A percentile compares a stretch with the other conserved stretches of the same genome.
Conservation (phyloP, 805 yeast species). For the Candida chilensis region DNA sequence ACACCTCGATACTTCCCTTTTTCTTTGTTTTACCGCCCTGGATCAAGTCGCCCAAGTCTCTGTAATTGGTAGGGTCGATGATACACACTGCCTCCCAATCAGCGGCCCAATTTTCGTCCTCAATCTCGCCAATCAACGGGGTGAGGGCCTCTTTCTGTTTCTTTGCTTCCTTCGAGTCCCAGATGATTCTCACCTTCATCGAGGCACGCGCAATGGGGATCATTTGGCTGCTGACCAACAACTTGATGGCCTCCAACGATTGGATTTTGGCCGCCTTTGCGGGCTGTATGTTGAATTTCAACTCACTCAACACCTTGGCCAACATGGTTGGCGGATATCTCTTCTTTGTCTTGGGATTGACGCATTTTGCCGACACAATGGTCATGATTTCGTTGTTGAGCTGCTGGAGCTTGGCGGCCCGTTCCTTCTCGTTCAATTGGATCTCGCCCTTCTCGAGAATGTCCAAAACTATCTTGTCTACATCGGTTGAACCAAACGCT, state of each 20-base stretch:
- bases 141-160: slow-evolving; percentile 19
- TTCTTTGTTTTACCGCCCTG: slow-evolving; percentile 35
- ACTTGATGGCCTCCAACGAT: slow-evolving; percentile 84
- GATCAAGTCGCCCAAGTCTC: slow-evolving; percentile 57
- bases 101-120: slow-evolving; percentile 41
- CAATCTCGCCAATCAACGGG: slow-evolving; percentile 24
- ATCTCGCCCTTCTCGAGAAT: slow-evolving; percentile 88
- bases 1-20: slow-evolving; percentile 67
- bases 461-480: slow-evolving; percentile 67
- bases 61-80: slow-evolving; percentile 80
- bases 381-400: slow-evolving; percentile 76
- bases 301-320: slow-evolving; percentile 70
- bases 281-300: slow-evolving; percentile 72
- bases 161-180: slow-evolving; percentile 45
- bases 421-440: slow-evolving; percentile 88
- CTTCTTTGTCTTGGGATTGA: slow-evolving; percentile 82
- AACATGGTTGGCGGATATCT: slow-evolving; percentile 94
- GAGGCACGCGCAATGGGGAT: slow-evolving; percentile 92
- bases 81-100: slow-evolving; percentile 42
- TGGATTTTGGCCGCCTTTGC: slow-evolving; percentile 75
- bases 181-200: slow-evolving; percentile 72
- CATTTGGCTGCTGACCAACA: slow-evolving; percentile 67
- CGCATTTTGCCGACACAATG: slow-evolving; percentile 80
- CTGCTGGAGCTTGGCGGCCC: slow-evolving; percentile 66
- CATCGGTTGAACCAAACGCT: slow-evolving; percentile 69